phyloP scores from a whole-genome alignment of 176 grass and related monocot genomes.

The Elymus sibiricus region DNA sequence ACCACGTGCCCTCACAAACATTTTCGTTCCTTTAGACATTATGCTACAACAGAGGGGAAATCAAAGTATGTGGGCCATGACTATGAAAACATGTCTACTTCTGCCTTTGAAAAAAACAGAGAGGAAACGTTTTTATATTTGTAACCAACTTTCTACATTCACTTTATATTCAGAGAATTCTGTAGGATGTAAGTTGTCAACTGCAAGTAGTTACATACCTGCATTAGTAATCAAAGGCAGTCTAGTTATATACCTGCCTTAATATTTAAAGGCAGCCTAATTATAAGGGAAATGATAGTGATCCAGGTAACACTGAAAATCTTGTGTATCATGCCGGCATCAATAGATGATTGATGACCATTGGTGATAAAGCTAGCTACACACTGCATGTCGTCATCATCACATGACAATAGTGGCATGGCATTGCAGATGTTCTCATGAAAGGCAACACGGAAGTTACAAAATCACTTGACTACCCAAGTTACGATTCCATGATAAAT shows the following conservation, averaged over 20 bases:
- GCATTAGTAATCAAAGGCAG: neutral
- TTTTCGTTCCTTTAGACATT: neutral
- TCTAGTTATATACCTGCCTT: neutral
- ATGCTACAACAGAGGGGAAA: neutral
- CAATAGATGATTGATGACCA: neutral
- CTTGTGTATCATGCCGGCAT: neutral
- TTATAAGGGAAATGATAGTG: neutral
- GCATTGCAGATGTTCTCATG: slow-evolving; percentile 1
- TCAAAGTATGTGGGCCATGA: neutral
- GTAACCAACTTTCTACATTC: neutral
- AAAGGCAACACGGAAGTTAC: neutral
- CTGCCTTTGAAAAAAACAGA: neutral
- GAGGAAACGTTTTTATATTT: neutral
- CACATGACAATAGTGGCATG: neutral
- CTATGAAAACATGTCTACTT: slow-evolving; percentile 10
- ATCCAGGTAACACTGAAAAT: neutral
- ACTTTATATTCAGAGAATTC: neutral
- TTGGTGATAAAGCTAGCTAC: slow-evolving; percentile 2
- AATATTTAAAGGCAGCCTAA: neutral
- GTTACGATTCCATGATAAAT: neutral
- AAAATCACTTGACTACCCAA: neutral
- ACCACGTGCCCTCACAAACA: neutral
- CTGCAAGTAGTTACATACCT: neutral
- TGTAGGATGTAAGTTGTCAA: neutral
- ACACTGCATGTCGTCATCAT: neutral